phyloP scores from a whole-genome alignment of 1,284 basidiomycete genomes.

The Afroboletus lepidellus region DNA sequence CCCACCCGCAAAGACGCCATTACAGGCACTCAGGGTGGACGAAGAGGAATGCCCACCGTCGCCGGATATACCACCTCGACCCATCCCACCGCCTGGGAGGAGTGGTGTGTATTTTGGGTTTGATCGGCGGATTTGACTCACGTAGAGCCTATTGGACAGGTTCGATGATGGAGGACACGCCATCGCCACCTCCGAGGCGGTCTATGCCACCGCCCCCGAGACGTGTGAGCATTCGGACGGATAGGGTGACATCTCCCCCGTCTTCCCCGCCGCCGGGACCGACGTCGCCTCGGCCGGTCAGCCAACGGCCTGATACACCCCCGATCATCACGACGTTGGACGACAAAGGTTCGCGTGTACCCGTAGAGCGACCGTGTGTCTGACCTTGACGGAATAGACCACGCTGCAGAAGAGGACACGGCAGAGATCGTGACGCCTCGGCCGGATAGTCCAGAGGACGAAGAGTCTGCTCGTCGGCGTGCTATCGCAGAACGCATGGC shows the following conservation, averaged over 20 bases:
- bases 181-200: constrained; percentile 13
- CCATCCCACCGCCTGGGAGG: constrained; percentile 29
- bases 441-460: constrained; percentile 39
- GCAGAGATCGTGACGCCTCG: constrained; percentile 11
- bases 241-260: not conserved
- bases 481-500: constrained; percentile 81
- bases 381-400: constrained; percentile 3
- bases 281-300: constrained; percentile 14
- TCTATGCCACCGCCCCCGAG: constrained; percentile 22
- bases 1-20: constrained; percentile 14
- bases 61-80: constrained; percentile 31
- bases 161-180: constrained; percentile 12
- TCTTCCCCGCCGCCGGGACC: constrained; percentile 21
- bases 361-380: not conserved
- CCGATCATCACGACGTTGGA: constrained; percentile 26
- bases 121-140: too few relatives aligned
- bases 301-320: constrained; percentile 19
- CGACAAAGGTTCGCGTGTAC: constrained; percentile 10
- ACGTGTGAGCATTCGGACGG: constrained; percentile 21
- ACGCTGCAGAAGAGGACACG: constrained; percentile 1
- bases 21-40: constrained; percentile 18
- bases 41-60: constrained; percentile 29
- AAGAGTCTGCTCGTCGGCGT: constrained; percentile 48
- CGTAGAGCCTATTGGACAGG: too few relatives aligned
- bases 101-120: constrained; percentile 20